phyloP scores from a whole-genome alignment of 2,329 filamentous ascomycete species.

The Sordariomycetes sp. region DNA sequence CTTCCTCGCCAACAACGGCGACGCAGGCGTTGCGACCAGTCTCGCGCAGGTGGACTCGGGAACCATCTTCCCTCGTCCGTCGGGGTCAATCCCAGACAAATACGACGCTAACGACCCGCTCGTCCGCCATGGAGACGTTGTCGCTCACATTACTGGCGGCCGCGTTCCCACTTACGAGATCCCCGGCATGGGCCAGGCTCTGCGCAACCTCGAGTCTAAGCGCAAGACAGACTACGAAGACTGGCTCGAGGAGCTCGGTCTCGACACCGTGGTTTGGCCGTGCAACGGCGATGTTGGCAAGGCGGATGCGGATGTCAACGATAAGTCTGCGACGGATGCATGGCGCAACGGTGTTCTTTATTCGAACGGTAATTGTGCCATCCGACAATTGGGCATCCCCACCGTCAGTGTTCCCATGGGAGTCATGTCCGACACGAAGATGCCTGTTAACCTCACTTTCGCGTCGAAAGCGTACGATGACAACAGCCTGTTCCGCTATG shows the following conservation, averaged over 20 bases:
- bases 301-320: constrained; percentile 33
- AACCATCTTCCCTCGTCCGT: constrained; percentile 22
- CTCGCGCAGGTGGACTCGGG: constrained; percentile 28
- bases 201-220: constrained; percentile 35
- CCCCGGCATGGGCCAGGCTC: constrained; percentile 27
- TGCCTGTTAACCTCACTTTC: constrained; percentile 17
- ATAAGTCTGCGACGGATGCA: constrained; percentile 7
- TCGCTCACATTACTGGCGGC: constrained; percentile 1
- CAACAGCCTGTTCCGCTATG: constrained; percentile 11
- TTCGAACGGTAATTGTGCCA: constrained; percentile 9
- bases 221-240: constrained; percentile 39
- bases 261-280: constrained; percentile 40
- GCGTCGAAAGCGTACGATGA: constrained; percentile 14
- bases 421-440: constrained; percentile 10
- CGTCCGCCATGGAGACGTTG: constrained; percentile 2
- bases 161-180: constrained; percentile 26
- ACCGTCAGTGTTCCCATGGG: constrained; percentile 17
- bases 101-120: constrained; percentile 1
- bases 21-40: constrained; percentile 19
- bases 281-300: constrained; percentile 38
- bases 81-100: constrained; percentile 8
- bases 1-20: constrained; percentile 21
- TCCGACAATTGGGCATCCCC: constrained; percentile 16
- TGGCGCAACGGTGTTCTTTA: constrained; percentile 24
- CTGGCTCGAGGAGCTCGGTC: constrained; percentile 31